A percentile compares a stretch with the other conserved stretches of the same genome.
Evolutionary conservation across 768 basidiomycete species (phyloP).

Genomic region (Hypsizygus marmoreus): DNA sequence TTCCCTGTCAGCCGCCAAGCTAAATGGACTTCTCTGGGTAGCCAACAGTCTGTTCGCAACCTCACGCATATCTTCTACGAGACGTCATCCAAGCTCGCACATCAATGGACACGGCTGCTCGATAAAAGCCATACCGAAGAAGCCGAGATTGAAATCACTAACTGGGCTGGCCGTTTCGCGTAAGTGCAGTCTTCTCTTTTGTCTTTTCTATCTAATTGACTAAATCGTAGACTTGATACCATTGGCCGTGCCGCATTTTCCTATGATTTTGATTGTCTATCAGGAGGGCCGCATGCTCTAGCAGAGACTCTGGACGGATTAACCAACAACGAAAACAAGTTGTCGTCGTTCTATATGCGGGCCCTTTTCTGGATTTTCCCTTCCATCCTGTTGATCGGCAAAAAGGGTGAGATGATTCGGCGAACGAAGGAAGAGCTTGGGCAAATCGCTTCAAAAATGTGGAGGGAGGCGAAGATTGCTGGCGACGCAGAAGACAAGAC

Average conservation of each 20-base stretch:
- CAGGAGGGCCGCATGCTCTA: constrained; percentile 47
- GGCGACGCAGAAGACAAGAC: constrained; percentile 47
- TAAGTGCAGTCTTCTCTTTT: constrained; percentile 27
- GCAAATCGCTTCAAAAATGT: constrained; percentile 50
- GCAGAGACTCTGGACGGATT: constrained; percentile 57
- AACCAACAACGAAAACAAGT: constrained; percentile 60
- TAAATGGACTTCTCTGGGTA: constrained; percentile 18
- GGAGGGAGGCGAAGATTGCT: constrained; percentile 51
- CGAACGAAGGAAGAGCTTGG: constrained; percentile 56
- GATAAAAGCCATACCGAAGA: constrained; percentile 41
- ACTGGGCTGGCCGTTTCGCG: constrained; percentile 66
- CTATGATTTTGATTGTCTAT: constrained; percentile 60
- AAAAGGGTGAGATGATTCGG: constrained; percentile 60
- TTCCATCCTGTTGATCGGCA: constrained; percentile 53
- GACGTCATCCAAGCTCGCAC: constrained; percentile 52
- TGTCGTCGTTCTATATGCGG: constrained; percentile 64
- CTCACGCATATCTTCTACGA: constrained; percentile 56
- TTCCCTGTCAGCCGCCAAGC: constrained; percentile 3
- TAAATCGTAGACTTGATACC: constrained; percentile 50
- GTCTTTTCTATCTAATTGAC: constrained; percentile 1
- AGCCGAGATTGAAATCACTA: constrained; percentile 53
- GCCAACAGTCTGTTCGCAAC: constrained; percentile 55
- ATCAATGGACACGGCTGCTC: constrained; percentile 49
- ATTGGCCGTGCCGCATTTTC: constrained; percentile 64
- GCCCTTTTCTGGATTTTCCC: constrained; percentile 65